These are phyloP conservation scores for Hypoxylon rickii DNA, from an alignment of 495 filamentous ascomycete genomes.

Conservation along the genomic window DNA sequence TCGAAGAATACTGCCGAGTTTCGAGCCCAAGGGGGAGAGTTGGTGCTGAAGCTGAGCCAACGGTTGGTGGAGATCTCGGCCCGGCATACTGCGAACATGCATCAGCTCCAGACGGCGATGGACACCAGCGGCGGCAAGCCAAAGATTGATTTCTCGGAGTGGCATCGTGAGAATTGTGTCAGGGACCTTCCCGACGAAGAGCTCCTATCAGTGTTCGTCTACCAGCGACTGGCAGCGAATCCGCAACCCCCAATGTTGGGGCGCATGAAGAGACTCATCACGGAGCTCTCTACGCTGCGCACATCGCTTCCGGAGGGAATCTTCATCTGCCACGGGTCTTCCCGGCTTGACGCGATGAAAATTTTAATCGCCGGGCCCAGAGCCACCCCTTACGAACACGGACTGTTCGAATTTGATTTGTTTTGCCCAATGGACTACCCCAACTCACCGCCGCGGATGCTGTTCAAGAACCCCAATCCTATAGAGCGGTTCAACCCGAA, in stretches of 20 bases:
- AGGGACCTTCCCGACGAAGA: constrained; percentile 43
- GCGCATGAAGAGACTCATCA: constrained; percentile 57
- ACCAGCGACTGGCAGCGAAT: background rate
- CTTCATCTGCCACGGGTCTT: constrained; percentile 58
- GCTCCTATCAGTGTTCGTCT: constrained; percentile 36
- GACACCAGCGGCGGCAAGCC: constrained; percentile 6
- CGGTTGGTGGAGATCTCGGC: constrained; percentile 6
- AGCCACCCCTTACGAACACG: constrained; percentile 64
- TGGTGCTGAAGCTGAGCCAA: constrained; percentile 18
- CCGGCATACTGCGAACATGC: background rate
- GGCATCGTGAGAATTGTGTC: constrained; percentile 46
- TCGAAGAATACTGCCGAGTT: constrained; percentile 12
- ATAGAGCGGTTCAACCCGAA: constrained; percentile 61
- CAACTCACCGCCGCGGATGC: constrained; percentile 50
- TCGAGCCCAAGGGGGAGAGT: constrained; percentile 5
- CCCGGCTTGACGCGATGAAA: constrained; percentile 61
- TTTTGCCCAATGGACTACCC: constrained; percentile 55
- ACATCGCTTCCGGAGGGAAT: constrained; percentile 62
- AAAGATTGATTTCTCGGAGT: constrained; percentile 24
- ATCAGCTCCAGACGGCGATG: constrained; percentile 5
- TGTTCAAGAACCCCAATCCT: constrained; percentile 58
- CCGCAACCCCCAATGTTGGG: constrained; percentile 2
- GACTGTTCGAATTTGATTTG: constrained; percentile 66
- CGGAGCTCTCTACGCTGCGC: constrained; percentile 55
- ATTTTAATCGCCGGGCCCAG: constrained; percentile 60